Evolutionary conservation across 805 yeast genomes (phyloP).

Genomic region (Yarrowia porcina): DNA sequence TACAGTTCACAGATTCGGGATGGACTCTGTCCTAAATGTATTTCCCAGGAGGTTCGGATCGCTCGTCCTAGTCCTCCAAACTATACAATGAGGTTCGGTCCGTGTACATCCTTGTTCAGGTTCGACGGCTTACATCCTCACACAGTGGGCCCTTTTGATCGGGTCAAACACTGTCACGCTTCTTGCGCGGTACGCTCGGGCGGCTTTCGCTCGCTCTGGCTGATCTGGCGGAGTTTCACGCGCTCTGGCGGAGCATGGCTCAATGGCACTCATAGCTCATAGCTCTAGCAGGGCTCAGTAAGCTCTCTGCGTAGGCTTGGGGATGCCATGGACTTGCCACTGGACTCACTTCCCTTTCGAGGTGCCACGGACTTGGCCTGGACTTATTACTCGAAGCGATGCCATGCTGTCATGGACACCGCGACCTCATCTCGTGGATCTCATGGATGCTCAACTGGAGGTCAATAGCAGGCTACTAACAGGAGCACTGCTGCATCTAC

Average conservation of each 20-base stretch:
- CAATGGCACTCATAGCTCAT: neutral
- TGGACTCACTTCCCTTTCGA: neutral
- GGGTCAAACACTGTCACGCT: conserved; percentile 2
- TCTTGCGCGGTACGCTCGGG: neutral
- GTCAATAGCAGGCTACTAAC: too few species aligned
- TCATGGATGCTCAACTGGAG: too few species aligned
- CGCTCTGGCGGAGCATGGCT: neutral
- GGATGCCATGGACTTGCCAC: neutral
- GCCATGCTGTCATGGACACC: too few species aligned
- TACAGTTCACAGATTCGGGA: neutral
- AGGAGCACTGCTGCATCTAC: too few species aligned
- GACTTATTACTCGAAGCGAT: too few species aligned
- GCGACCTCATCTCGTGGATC: too few species aligned
- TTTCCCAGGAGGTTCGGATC: conserved; percentile 17
- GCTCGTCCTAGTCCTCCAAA: neutral
- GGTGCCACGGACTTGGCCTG: neutral
- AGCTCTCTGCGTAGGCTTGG: neutral
- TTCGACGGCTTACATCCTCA: conserved; percentile 11
- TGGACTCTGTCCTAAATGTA: conserved; percentile 9
- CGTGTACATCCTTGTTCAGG: neutral
- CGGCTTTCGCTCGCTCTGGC: neutral
- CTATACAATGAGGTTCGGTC: neutral
- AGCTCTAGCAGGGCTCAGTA: neutral
- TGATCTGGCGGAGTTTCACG: neutral
- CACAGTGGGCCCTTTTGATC: neutral